phyloP scores from a whole-genome alignment of 345 rosid species.

The Arabis hirsuta region DNA sequence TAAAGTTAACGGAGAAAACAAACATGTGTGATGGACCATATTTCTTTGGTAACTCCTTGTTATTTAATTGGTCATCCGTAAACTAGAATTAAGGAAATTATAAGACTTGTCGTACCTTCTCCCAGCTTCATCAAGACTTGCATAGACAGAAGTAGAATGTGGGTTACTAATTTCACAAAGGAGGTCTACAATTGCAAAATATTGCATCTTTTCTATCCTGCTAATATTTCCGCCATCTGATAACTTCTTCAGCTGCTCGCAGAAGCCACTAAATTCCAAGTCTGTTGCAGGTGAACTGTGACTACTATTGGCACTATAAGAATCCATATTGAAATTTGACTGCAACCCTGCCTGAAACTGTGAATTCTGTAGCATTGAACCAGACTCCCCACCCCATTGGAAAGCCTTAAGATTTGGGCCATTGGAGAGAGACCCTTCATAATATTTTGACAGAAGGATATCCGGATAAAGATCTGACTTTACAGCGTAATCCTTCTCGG shows the following conservation, averaged over 20 bases:
- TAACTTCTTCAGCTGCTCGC: slow-evolving; percentile 62
- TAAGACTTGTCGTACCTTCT: slow-evolving; percentile 57
- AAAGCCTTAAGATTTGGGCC: slow-evolving; percentile 54
- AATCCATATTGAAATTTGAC: slow-evolving; percentile 45
- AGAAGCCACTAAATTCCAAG: slow-evolving; percentile 56
- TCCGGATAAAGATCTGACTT: slow-evolving; percentile 56
- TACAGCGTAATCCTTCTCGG: slow-evolving; percentile 44
- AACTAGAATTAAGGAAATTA: slow-evolving; percentile 18
- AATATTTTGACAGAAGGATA: slow-evolving; percentile 65
- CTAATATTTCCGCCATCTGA: slow-evolving; percentile 51
- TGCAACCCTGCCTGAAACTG: slow-evolving; percentile 53
- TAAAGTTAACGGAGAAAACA: slow-evolving; percentile 21
- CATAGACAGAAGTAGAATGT: slow-evolving; percentile 68
- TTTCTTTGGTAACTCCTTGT: slow-evolving; percentile 8
- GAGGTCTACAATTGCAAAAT: slow-evolving; percentile 73
- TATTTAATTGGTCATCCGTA: slow-evolving; percentile 1
- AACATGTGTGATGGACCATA: slow-evolving; percentile 15
- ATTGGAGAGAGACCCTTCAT: slow-evolving; percentile 64
- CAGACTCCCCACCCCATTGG: slow-evolving; percentile 67
- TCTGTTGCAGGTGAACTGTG: slow-evolving; percentile 51
- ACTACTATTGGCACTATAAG: slow-evolving; percentile 45
- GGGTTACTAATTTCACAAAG: slow-evolving; percentile 68
- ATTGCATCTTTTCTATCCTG: slow-evolving; percentile 61
- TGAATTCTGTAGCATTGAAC: slow-evolving; percentile 49
- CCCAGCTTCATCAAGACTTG: slow-evolving; percentile 87